These are phyloP conservation scores for Tuber calosporum DNA, from an alignment of 495 filamentous ascomycete genomes.

Conservation along the genomic window DNA sequence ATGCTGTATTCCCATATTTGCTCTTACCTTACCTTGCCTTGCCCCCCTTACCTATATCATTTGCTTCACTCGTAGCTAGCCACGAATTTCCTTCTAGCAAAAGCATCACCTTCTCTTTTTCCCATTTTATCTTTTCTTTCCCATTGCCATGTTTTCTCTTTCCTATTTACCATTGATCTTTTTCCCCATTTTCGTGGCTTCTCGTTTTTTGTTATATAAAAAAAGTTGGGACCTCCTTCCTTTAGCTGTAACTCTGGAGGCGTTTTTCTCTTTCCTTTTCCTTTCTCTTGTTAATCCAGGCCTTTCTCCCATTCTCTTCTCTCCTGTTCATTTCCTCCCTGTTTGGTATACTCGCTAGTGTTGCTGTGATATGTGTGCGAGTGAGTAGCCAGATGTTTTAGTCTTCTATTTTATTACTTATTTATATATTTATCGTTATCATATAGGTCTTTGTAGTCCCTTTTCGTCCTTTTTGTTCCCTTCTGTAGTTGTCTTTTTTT, in stretches of 20 bases:
- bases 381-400: background rate
- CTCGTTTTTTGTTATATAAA: constrained; percentile 10
- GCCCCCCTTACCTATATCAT: background rate
- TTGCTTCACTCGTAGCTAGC: background rate
- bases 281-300: background rate
- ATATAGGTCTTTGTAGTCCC: background rate
- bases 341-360: background rate
- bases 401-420: background rate
- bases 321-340: background rate
- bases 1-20: background rate
- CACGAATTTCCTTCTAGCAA: background rate
- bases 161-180: constrained; percentile 16
- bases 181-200: constrained; percentile 13
- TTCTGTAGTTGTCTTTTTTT: background rate
- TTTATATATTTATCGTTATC: background rate
- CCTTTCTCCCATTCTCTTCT: background rate
- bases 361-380: background rate
- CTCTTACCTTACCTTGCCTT: background rate
- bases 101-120: background rate
- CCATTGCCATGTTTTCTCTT: background rate
- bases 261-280: constrained; percentile 8
- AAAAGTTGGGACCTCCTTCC: background rate
- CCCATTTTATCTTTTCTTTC: background rate
- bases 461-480: background rate
- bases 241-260: background rate